Evolutionary conservation across 2,329 filamentous ascomycete genomes (phyloP).

Genomic region (Colletotrichum ledebouriae): DNA sequence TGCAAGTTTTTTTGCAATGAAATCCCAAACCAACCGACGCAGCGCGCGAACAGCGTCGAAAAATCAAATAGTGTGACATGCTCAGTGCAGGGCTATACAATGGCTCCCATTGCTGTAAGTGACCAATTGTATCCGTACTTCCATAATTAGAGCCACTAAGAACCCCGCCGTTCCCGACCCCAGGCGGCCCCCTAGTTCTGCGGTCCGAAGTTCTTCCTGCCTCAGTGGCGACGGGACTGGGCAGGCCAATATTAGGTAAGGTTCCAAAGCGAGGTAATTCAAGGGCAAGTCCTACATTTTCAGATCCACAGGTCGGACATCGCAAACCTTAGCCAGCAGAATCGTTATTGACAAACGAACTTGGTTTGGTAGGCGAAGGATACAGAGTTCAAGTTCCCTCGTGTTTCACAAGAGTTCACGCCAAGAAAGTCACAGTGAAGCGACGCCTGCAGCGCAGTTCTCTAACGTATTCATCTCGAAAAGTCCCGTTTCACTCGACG

Average conservation of each 20-base stretch:
- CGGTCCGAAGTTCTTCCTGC: conserved; percentile 15
- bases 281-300: not conserved
- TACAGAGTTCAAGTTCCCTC: not conserved
- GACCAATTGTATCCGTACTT: too few species aligned
- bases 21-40: too few species aligned
- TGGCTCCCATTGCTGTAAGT: too few species aligned
- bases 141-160: too few species aligned
- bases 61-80: too few species aligned
- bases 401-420: not conserved
- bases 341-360: not conserved
- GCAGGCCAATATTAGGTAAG: too few species aligned
- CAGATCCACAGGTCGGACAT: conserved; percentile 2
- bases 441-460: not conserved
- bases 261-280: not conserved
- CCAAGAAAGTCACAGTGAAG: not conserved
- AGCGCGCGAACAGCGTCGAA: too few species aligned
- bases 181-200: too few species aligned
- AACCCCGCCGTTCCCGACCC: too few species aligned
- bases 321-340: conserved; percentile 10
- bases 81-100: too few species aligned
- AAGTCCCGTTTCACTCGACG: not conserved
- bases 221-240: too few species aligned
- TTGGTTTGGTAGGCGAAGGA: not conserved
- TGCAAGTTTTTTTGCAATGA: too few species aligned
- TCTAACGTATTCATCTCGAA: not conserved